A percentile compares a stretch with the other conserved stretches of the same genome.
phyloP scores from a whole-genome alignment of 2,329 filamentous ascomycete genomes.

The Claviceps sp. region DNA sequence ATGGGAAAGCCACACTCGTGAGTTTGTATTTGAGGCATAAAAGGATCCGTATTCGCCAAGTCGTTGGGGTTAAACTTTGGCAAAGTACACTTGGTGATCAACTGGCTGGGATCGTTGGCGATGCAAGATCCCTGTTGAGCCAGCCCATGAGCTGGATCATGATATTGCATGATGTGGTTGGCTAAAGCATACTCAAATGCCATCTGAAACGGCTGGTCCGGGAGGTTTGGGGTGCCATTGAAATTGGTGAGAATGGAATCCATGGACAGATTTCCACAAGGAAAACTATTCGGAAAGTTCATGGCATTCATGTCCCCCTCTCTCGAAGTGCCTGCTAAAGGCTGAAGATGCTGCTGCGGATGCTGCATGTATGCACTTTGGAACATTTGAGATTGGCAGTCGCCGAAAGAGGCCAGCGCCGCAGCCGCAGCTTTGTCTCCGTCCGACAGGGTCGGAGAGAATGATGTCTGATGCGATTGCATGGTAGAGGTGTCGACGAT shows the following conservation, averaged over 20 bases:
- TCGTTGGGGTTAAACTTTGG: slow-evolving; percentile 11
- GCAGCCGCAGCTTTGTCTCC: slow-evolving; percentile 16
- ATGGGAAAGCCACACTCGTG: slow-evolving; percentile 16
- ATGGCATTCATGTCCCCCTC: slow-evolving; percentile 4
- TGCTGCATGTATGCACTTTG: slow-evolving; percentile 7
- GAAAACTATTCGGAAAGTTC: slow-evolving; percentile 7
- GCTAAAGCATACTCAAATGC: slow-evolving; percentile 13
- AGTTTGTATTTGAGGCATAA: slow-evolving; percentile 8
- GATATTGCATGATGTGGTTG: slow-evolving; percentile 18
- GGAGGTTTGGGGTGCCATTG: slow-evolving; percentile 3
- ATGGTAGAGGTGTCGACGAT: slow-evolving; percentile 11
- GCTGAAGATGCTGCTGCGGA: slow-evolving; percentile 2
- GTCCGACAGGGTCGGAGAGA: slow-evolving; percentile 8
- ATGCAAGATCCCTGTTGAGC: slow-evolving; percentile 14
- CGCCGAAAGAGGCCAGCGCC: slow-evolving; percentile 19
- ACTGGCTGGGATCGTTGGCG: slow-evolving; percentile 14
- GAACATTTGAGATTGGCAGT: slow-evolving; percentile 7
- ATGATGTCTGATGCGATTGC: neutral
- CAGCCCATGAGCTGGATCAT: slow-evolving; percentile 13
- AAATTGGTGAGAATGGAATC: slow-evolving; percentile 7
- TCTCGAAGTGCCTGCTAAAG: neutral
- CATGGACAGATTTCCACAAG: slow-evolving; percentile 12
- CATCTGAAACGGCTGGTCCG: slow-evolving; percentile 9
- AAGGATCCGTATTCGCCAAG: slow-evolving; percentile 7
- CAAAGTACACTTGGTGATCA: slow-evolving; percentile 15